These are phyloP conservation scores for Phytopythium kandeliae DNA, from an alignment of 352 stramenopile genomes.

Conservation along the genomic window DNA sequence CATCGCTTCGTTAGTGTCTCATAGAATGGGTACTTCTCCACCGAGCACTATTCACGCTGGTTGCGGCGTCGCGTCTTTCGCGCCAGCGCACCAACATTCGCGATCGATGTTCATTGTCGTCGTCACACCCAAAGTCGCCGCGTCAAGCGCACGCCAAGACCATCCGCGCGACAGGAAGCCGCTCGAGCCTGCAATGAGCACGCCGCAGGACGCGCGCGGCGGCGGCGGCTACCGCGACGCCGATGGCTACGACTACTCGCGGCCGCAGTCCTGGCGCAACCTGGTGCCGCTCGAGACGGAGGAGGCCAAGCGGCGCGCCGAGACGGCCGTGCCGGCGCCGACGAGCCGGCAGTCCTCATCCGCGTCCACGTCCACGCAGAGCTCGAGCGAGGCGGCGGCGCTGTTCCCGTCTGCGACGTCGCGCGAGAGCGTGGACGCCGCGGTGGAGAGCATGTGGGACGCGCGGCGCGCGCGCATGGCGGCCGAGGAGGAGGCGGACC, in stretches of 20 bases:
- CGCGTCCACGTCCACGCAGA: not conserved
- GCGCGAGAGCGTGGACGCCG: slow-evolving; percentile 26
- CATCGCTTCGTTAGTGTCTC: not conserved
- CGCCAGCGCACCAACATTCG: not conserved
- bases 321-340: not conserved
- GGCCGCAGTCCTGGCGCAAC: slow-evolving; percentile 36
- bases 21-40: not conserved
- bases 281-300: slow-evolving; percentile 26
- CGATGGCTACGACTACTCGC: slow-evolving; percentile 24
- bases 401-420: not conserved
- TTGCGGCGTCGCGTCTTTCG: not conserved
- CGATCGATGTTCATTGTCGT: no score
- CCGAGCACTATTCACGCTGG: not conserved
- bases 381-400: not conserved
- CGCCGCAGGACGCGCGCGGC: slow-evolving; percentile 9
- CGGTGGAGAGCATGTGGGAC: slow-evolving; percentile 60
- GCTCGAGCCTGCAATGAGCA: slow-evolving; percentile 11
- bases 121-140: no score
- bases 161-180: not conserved
- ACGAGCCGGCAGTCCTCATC: slow-evolving; percentile 7
- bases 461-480: slow-evolving; percentile 42
- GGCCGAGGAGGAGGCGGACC: slow-evolving; percentile 51
- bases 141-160: no score
- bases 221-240: slow-evolving; percentile 1
- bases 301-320: not conserved